phyloP scores from a whole-genome alignment of 805 yeast genomes.

The Yarrowia sp. region DNA sequence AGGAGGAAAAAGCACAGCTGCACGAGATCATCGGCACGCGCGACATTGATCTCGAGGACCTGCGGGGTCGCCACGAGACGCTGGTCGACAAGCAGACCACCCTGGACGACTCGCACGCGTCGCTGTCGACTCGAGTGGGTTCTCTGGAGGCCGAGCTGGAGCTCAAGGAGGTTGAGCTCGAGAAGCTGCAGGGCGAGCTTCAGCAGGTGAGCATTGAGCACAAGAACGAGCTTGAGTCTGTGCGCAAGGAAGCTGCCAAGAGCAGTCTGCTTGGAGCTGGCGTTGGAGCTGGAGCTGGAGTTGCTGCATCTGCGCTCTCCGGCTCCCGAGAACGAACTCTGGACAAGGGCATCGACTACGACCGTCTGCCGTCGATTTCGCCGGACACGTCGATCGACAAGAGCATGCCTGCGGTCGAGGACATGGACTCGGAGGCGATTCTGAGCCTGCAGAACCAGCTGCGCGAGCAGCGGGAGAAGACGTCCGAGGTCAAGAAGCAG shows the following conservation, averaged over 20 bases:
- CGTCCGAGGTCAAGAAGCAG: conserved; percentile 29
- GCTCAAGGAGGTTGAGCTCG: conserved; percentile 19
- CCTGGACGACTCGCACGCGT: neutral
- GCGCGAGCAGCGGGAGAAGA: conserved; percentile 28
- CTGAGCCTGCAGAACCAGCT: neutral
- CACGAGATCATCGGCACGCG: conserved; percentile 2
- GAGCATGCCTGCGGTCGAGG: conserved; percentile 19
- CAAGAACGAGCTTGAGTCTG: conserved; percentile 4
- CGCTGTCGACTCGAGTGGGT: conserved; percentile 2
- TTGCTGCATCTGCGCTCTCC: neutral
- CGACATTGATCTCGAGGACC: neutral
- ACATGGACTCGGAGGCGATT: conserved; percentile 8
- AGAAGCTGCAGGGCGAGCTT: conserved; percentile 3
- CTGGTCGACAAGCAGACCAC: conserved; percentile 1
- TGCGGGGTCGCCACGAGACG: conserved; percentile 3
- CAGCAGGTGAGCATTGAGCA: neutral
- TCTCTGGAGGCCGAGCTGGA: conserved; percentile 22
- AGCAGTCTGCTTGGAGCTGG: neutral
- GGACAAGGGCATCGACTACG: neutral
- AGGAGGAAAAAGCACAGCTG: conserved; percentile 15
- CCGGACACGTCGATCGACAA: conserved; percentile 1
- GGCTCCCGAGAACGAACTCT: neutral
- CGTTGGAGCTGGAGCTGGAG: neutral
- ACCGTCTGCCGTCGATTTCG: conserved; percentile 9
- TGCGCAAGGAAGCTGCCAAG: neutral